Evolutionary conservation across 2,329 filamentous ascomycete species (phyloP), one percentile per base, ranked within the genome.

Genomic region (Trichoderma asperellum): DNA sequence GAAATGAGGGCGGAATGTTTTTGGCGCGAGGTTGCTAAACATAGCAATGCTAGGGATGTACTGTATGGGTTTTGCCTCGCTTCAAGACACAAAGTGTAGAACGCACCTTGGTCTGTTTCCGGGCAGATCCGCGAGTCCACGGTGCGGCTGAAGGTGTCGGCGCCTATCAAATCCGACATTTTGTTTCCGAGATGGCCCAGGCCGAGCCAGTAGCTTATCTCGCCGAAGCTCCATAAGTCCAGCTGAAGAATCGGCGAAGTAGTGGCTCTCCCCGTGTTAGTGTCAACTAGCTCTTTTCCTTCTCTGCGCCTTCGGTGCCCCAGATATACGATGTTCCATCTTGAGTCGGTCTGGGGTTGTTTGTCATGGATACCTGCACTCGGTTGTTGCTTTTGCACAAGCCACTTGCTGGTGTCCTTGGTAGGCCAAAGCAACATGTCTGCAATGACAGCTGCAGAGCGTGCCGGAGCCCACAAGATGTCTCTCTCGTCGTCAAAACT

Each of bases 71-170:
- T 49, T 5, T 21, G 43, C 43, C 43, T 12, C 24, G 24, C 6
- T 18, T 6, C 37, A 43, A 43, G 16, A 16, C 18, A 43, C 18
- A 12, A 8, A 27, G 24, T 37, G 7, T n/a, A 27, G 56, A n/a
- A 43, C 56, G 66, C 47, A 56, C 10, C 53, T 56, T 58, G 55
- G 16, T 40, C 49, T 64, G 59, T 56, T 57, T 61, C 59, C 67
- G 59, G 59, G 52, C 67, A 69, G 59, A 69, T 69, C 40, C 59
- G 65, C 37, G 47, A 52, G 47, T 27, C 65, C 35, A 61, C 43
- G 47, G 63, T 66, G 63, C 63, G 53, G 63, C 55, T 66, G 55
- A 58, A 66, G 37, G 37, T 35, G 55, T 52, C 52, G 63, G 63
- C 63, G 55, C 29, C 43, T 21, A 66, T 66, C 37, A 40, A 58